Evolutionary conservation across 768 basidiomycete genomes (phyloP).

Genomic region (Suillus lakei): DNA sequence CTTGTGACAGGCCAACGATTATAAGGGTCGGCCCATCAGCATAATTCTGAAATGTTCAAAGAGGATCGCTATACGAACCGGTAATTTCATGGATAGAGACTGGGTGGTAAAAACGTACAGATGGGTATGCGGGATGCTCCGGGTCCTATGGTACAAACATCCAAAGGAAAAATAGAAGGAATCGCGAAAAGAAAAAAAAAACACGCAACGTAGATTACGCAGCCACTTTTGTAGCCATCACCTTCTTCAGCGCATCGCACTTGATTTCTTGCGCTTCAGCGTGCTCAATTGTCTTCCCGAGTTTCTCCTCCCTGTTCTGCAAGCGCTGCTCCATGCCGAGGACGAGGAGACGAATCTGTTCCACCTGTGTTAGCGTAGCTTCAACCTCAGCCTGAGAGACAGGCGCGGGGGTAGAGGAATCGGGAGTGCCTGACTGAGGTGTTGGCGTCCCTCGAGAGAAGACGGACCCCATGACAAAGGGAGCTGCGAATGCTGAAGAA

Average conservation of each 20-base stretch:
- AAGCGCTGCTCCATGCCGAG: constrained; percentile 79
- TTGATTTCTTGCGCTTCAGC: constrained; percentile 63
- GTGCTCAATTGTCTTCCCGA: constrained; percentile 60
- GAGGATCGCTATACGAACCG: background rate
- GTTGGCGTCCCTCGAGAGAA: constrained; percentile 28
- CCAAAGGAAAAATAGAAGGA: background rate
- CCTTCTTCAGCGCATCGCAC: constrained; percentile 54
- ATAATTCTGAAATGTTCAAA: background rate
- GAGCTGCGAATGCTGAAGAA: constrained; percentile 32
- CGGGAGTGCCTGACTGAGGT: constrained; percentile 10
- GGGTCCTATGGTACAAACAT: constrained; percentile 4
- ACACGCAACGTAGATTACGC: constrained; percentile 16
- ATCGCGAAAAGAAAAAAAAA: background rate
- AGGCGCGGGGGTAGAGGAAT: constrained; percentile 17
- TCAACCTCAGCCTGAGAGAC: constrained; percentile 36
- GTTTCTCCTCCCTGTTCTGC: constrained; percentile 62
- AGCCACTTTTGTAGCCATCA: constrained; percentile 27
- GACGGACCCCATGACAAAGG: constrained; percentile 31
- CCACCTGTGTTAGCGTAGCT: constrained; percentile 61
- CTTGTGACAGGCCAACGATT: background rate
- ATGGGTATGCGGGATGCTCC: constrained; percentile 3
- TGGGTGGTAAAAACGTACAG: constrained; percentile 8
- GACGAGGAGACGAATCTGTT: constrained; percentile 69
- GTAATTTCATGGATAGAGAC: background rate
- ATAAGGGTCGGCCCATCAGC: background rate